A percentile compares a stretch with the other conserved stretches of the same genome.
Evolutionary conservation across 371 early-diverging fungal genomes (phyloP).

Genomic region (Mucor velutinosus): DNA sequence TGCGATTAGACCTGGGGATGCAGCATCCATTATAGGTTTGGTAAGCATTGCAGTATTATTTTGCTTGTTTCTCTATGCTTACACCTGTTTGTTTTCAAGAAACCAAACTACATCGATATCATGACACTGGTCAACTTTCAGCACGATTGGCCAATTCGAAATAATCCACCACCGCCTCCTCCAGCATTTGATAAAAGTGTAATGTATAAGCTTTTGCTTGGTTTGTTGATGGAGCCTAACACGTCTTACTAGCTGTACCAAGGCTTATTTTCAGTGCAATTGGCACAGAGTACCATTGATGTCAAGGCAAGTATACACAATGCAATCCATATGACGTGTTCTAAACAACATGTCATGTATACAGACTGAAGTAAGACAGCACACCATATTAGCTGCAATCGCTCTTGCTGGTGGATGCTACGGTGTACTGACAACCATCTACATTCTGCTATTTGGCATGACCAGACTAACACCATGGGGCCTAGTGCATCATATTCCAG

Average conservation of each 20-base stretch:
- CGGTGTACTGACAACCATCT: constrained; percentile 40
- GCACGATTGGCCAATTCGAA: constrained; percentile 35
- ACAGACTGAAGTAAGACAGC: constrained; percentile 44
- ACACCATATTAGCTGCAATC: constrained; percentile 39
- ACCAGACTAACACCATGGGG: constrained; percentile 47
- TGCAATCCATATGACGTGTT: neutral
- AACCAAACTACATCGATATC: constrained; percentile 35
- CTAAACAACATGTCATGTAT: neutral
- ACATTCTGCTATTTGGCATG: constrained; percentile 49
- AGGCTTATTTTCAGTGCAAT: constrained; percentile 37
- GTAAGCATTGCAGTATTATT: constrained; percentile 14
- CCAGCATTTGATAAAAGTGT: constrained; percentile 11
- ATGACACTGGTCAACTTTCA: constrained; percentile 27
- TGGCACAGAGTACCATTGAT: constrained; percentile 33
- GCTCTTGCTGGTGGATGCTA: constrained; percentile 49
- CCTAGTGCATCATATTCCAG: constrained; percentile 37
- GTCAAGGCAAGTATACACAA: constrained; percentile 25
- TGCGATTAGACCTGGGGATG: constrained; percentile 32
- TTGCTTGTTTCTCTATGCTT: neutral
- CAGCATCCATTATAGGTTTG: constrained; percentile 34
- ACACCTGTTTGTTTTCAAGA: constrained; percentile 13
- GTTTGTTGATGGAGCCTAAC: neutral
- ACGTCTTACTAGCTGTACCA: constrained; percentile 26
- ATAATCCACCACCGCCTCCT: neutral
- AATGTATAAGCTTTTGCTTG: neutral